Evolutionary conservation across 164 flowering plant genomes (phyloP).

Genomic region (Piper betle): DNA sequence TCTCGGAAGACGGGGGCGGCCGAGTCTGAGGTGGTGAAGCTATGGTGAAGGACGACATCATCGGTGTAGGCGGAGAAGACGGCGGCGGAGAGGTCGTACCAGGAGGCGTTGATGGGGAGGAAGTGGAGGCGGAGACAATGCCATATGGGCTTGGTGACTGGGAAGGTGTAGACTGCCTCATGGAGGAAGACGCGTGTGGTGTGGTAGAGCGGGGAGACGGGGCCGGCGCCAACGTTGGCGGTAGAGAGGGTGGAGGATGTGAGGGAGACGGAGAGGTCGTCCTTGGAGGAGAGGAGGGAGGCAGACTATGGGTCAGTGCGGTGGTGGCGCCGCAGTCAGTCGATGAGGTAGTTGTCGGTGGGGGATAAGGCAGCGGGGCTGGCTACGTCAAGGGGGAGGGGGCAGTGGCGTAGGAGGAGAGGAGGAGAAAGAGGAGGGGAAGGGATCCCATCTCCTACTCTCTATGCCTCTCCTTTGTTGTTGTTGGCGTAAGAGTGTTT

Average conservation of each 20-base stretch:
- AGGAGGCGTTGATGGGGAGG: conserved; percentile 28
- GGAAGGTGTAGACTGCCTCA: conserved; percentile 42
- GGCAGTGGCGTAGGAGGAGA: background rate
- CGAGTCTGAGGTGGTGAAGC: conserved; percentile 16
- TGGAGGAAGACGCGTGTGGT: conserved; percentile 35
- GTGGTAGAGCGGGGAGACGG: conserved; percentile 10
- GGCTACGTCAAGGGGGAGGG: background rate
- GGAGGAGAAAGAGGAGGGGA: background rate
- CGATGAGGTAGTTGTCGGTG: conserved; percentile 37
- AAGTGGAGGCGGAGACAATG: conserved; percentile 76
- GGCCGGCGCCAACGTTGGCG: conserved; percentile 16
- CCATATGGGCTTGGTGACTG: conserved; percentile 36
- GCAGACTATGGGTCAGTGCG: conserved; percentile 20
- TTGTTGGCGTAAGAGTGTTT: too few species aligned
- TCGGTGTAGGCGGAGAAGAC: conserved; percentile 37
- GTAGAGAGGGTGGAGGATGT: conserved; percentile 23
- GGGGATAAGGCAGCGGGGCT: conserved; percentile 21
- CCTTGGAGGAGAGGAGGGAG: conserved; percentile 38
- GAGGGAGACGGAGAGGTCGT: conserved; percentile 17
- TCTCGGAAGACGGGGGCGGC: conserved; percentile 24
- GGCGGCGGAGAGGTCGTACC: conserved; percentile 28
- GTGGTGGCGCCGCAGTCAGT: conserved; percentile 47
- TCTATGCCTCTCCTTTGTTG: too few species aligned
- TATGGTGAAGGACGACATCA: conserved; percentile 33
- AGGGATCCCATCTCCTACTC: background rate